A percentile compares a stretch with the other conserved stretches of the same genome.
Conservation (phyloP, 1,284 basidiomycete genomes). For the Mycosarcoma mackinlayi region DNA sequence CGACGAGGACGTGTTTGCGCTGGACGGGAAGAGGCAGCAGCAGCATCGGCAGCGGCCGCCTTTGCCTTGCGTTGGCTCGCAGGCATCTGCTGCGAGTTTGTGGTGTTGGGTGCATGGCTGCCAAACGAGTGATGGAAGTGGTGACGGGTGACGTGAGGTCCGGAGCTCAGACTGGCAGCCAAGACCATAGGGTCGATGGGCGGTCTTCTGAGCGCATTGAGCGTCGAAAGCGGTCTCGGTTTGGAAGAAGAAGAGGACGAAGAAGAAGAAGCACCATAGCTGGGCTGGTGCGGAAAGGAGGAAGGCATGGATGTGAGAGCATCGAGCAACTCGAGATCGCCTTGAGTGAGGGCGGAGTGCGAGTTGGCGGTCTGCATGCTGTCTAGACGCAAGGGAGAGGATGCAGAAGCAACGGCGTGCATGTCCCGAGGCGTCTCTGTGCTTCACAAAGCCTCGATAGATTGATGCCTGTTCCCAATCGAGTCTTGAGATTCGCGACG, state of each 20-base stretch:
- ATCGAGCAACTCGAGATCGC: constrained; percentile 56
- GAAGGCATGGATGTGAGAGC: constrained; percentile 51
- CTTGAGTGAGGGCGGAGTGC: constrained; percentile 35
- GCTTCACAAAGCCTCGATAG: no score
- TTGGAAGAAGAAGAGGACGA: constrained; percentile 10
- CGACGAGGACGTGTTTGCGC: constrained; percentile 14
- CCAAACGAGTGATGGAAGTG: constrained; percentile 64
- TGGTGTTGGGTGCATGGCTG: constrained; percentile 27
- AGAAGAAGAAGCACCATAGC: constrained; percentile 13
- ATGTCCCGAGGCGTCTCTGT: constrained; percentile 6
- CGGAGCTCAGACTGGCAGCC: constrained; percentile 60
- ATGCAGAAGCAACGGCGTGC: constrained; percentile 18
- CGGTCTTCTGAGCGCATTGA: constrained; percentile 61
- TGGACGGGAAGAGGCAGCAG: neutral
- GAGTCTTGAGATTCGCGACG: neutral
- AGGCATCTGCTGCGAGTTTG: constrained; percentile 59
- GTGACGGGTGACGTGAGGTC: constrained; percentile 63
- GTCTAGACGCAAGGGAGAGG: constrained; percentile 8
- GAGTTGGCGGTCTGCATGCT: constrained; percentile 40
- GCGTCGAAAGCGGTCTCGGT: constrained; percentile 50
- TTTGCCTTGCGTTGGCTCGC: constrained; percentile 44
- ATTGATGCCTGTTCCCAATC: neutral
- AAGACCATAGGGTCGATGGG: constrained; percentile 65
- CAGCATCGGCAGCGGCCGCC: constrained; percentile 16
- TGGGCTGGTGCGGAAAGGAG: constrained; percentile 38